These are phyloP conservation scores for Stenocarpella maydis DNA, from an alignment of 2,329 filamentous ascomycete species.

Conservation along the genomic window DNA sequence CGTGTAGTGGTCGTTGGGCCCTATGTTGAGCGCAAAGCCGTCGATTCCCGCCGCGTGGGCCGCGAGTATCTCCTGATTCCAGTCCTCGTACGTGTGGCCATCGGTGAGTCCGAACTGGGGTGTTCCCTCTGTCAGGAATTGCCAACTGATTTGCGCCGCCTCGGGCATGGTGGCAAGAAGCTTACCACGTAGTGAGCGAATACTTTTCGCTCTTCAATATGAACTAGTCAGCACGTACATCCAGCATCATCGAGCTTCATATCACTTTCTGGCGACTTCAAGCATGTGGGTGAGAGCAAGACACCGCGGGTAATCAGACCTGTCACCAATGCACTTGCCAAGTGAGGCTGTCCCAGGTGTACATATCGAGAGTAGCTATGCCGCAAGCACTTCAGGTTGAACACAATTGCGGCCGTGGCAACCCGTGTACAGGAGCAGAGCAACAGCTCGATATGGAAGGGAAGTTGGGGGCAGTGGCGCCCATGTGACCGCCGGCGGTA, in stretches of 20 bases:
- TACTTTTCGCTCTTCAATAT: conserved; percentile 35
- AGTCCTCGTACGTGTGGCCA: conserved; percentile 43
- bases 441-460: neutral
- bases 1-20: conserved; percentile 45
- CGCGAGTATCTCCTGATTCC: conserved; percentile 45
- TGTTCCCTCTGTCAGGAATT: neutral
- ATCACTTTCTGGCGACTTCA: neutral
- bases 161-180: no score
- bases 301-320: neutral
- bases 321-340: neutral
- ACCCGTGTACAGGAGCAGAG: neutral
- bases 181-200: conserved; percentile 44
- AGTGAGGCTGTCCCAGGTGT: no score
- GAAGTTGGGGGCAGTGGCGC: neutral
- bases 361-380: neutral
- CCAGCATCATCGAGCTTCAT: neutral
- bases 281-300: no score
- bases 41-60: conserved; percentile 50
- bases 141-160: neutral
- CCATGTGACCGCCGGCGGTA: no score
- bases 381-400: neutral
- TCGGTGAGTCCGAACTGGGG: conserved; percentile 45
- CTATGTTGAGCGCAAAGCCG: conserved; percentile 53
- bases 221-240: neutral
- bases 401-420: neutral